Conservation (phyloP, 2,329 filamentous ascomycete genomes). For the Ophiostoma sp. region DNA sequence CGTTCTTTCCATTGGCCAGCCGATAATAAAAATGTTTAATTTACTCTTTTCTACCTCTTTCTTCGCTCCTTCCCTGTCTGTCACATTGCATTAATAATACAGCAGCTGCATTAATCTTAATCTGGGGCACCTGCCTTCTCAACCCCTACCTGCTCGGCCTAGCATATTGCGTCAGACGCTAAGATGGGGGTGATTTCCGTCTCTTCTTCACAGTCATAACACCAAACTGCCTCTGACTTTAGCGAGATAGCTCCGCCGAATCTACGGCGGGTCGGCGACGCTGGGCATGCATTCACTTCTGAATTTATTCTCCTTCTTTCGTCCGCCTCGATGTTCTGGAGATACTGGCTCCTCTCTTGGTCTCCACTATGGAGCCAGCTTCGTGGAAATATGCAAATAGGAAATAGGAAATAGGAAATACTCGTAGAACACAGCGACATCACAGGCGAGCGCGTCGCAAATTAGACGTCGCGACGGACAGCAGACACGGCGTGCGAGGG, state of each 20-base stretch:
- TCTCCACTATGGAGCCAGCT: background rate
- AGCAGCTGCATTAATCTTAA: constrained; percentile 4
- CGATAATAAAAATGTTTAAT: background rate
- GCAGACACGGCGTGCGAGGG: no score
- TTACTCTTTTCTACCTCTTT: background rate
- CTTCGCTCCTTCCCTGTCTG: background rate
- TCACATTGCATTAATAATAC: constrained; percentile 3
- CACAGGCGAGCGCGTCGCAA: background rate
- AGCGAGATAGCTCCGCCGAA: background rate
- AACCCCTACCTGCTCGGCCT: background rate
- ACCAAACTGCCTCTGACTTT: no score
- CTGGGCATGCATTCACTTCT: background rate
- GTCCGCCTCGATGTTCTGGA: background rate
- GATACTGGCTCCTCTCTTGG: no score
- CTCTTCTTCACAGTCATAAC: no score
- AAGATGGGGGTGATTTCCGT: constrained; percentile 12
- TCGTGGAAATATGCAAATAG: background rate
- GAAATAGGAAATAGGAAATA: background rate
- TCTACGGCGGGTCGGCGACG: background rate
- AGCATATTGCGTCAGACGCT: constrained; percentile 25
- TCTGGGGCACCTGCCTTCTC: background rate
- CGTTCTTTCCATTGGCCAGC: background rate
- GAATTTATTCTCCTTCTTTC: background rate
- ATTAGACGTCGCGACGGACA: no score
- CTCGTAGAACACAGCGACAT: background rate